These are phyloP conservation scores for Sphaerosporella brunnea DNA, from an alignment of 495 filamentous ascomycete genomes.

Conservation along the genomic window DNA sequence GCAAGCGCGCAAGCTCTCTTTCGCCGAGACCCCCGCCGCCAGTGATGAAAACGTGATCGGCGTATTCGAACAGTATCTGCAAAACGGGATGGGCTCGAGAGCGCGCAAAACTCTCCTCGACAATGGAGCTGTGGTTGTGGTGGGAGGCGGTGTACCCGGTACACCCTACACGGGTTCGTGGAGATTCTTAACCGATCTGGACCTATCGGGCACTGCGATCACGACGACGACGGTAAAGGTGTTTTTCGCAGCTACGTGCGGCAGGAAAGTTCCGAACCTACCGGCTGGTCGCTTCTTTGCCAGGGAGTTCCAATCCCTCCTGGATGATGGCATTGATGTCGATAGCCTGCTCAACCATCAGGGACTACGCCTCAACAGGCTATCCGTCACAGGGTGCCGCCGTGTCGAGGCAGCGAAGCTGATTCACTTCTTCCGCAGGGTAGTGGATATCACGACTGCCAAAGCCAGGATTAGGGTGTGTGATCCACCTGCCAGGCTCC, in stretches of 20 bases:
- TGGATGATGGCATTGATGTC: neutral
- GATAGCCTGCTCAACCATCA: constrained; percentile 12
- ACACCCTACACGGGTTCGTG: constrained; percentile 22
- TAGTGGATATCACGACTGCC: constrained; percentile 15
- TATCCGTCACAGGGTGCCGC: constrained; percentile 19
- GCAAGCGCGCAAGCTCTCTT: constrained; percentile 18
- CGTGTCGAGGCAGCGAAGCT: constrained; percentile 17
- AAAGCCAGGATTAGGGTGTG: neutral
- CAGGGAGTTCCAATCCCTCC: neutral
- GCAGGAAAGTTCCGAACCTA: constrained; percentile 17
- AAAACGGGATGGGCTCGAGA: constrained; percentile 8
- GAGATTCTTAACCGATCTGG: constrained; percentile 16
- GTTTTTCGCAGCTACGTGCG: constrained; percentile 20
- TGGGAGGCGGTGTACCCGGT: constrained; percentile 14
- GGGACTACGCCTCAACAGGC: constrained; percentile 18
- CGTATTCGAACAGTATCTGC: constrained; percentile 15
- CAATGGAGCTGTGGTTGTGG: constrained; percentile 18
- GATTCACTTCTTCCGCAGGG: constrained; percentile 19
- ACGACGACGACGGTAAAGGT: constrained; percentile 19
- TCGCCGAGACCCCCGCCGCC: constrained; percentile 11
- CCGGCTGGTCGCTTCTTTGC: neutral
- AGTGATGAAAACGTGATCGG: constrained; percentile 17
- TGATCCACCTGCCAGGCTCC: too few species aligned
- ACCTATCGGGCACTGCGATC: constrained; percentile 19
- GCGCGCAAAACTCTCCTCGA: constrained; percentile 7